phyloP scores from a whole-genome alignment of 208 protist species.

The Porcisia deanei region DNA sequence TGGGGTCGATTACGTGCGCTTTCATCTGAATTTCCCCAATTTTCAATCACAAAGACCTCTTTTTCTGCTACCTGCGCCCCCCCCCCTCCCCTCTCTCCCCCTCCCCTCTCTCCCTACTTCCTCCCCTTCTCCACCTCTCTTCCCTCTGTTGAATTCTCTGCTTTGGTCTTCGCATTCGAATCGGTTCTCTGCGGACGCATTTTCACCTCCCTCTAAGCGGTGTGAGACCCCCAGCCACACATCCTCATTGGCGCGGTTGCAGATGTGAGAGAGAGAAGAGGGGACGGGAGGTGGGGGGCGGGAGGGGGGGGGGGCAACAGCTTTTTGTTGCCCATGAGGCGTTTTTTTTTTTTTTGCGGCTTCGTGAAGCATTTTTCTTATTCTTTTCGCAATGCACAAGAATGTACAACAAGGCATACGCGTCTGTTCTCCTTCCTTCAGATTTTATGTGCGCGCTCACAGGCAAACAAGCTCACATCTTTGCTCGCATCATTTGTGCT shows the following conservation, averaged over 20 bases:
- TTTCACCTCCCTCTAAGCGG: not conserved
- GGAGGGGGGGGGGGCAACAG: no score
- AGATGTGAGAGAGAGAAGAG: not conserved
- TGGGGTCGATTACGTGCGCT: not conserved
- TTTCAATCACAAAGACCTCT: not conserved
- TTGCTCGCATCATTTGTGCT: not conserved
- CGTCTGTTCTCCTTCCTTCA: not conserved
- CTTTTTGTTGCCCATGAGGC: no score
- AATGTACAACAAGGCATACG: no score
- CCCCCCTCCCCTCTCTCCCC: not conserved
- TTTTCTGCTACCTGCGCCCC: no score
- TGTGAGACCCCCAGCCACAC: not conserved
- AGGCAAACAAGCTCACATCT: no score
- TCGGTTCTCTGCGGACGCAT: not conserved
- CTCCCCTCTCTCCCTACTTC: not conserved
- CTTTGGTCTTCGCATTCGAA: no score
- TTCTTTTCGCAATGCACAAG: no score
- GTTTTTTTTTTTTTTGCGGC: no score
- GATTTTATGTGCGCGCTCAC: no score
- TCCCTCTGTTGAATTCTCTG: not conserved
- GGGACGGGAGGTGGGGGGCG: not conserved
- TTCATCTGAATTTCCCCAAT: no score
- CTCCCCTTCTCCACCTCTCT: not conserved
- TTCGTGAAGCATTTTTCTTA: no score
- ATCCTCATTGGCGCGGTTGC: not conserved